Evolutionary conservation across 495 filamentous ascomycete species (phyloP).

Genomic region (Geoglossum glabrum): DNA sequence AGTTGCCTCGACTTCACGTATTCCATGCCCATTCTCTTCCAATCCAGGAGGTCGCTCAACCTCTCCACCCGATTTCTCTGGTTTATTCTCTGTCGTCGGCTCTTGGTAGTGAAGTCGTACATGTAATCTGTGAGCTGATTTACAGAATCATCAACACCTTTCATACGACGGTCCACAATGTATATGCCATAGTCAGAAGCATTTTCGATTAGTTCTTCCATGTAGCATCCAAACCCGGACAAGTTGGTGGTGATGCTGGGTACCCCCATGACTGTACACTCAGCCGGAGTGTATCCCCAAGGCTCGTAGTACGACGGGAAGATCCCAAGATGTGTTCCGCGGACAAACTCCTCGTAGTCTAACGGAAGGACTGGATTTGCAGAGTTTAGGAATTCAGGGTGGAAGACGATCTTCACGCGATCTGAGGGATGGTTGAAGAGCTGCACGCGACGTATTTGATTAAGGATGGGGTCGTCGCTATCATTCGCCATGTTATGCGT

Average conservation of each 20-base stretch:
- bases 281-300: constrained; percentile 95
- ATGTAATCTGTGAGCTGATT: constrained; percentile 85
- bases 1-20: constrained; percentile 94
- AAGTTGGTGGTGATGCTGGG: constrained; percentile 97
- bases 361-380: constrained; percentile 86
- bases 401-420: constrained; percentile 93
- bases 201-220: constrained; percentile 98
- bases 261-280: constrained; percentile 98
- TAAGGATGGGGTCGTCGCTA: constrained; percentile 77
- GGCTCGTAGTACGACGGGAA: constrained; percentile 98
- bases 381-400: constrained; percentile 92
- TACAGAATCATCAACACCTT: constrained; percentile 93
- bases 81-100: constrained; percentile 89
- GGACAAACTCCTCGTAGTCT: constrained; percentile 97
- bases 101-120: constrained; percentile 91
- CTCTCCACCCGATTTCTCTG: constrained; percentile 96
- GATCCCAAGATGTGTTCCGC: constrained; percentile 84
- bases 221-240: constrained; percentile 96
- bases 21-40: constrained; percentile 99
- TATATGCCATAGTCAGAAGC: constrained; percentile 96
- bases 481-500: constrained; percentile 99
- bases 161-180: constrained; percentile 87
- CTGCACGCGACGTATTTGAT: constrained; percentile 88
- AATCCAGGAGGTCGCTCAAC: constrained; percentile 83
- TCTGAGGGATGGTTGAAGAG: constrained; percentile 91